Conservation (phyloP, 176 grass and related monocot species). For the Tuctoria greenei region DNA sequence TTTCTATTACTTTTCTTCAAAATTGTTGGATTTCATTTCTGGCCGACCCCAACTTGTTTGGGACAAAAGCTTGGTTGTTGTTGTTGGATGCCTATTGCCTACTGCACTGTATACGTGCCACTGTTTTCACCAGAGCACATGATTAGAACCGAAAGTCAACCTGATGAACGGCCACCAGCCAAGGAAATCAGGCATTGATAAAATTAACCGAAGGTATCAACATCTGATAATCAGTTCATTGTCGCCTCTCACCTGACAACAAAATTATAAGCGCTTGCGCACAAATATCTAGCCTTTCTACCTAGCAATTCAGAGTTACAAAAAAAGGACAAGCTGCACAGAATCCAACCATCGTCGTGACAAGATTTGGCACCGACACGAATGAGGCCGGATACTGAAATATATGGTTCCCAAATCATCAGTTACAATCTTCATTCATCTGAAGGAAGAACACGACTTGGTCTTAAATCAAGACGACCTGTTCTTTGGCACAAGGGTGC, state of each 20-base stretch:
- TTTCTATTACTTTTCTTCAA: too few species aligned
- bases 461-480: constrained; percentile 35
- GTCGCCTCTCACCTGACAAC: constrained; percentile 36
- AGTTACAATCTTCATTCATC: constrained; percentile 48
- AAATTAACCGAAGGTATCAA: constrained; percentile 9
- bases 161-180: constrained; percentile 19
- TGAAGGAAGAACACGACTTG: constrained; percentile 34
- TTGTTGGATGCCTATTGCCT: too few species aligned
- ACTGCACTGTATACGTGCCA: not conserved
- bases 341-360: constrained; percentile 17
- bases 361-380: constrained; percentile 25
- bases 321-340: not conserved
- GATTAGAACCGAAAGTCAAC: constrained; percentile 19
- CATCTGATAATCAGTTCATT: constrained; percentile 22
- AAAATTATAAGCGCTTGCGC: constrained; percentile 28
- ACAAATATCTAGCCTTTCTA: not conserved
- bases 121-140: constrained; percentile 25
- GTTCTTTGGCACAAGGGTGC: constrained; percentile 37
- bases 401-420: not conserved
- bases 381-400: constrained; percentile 1
- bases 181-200: constrained; percentile 16
- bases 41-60: too few species aligned
- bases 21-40: too few species aligned
- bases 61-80: too few species aligned
- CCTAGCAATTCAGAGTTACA: constrained; percentile 25